phyloP scores from a whole-genome alignment of 768 basidiomycete species.

The Candolleomyces efflorescens region DNA sequence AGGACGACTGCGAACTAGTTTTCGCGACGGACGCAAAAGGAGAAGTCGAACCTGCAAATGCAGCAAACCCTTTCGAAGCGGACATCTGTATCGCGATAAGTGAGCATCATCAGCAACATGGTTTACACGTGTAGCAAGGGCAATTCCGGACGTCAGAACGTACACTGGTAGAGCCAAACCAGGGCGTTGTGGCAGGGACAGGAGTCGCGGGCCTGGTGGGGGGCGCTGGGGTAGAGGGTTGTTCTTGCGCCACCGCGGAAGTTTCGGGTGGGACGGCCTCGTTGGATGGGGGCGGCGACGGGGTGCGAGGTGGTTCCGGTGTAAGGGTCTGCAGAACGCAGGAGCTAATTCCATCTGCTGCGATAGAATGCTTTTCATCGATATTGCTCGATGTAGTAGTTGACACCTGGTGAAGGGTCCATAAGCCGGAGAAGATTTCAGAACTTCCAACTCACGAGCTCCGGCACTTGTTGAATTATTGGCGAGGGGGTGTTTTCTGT shows the following conservation, averaged over 20 bases:
- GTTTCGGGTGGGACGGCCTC: background rate
- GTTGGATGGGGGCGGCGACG: conserved; percentile 13
- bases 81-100: background rate
- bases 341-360: background rate
- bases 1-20: background rate
- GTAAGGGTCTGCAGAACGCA: conserved; percentile 4
- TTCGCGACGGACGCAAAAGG: conserved; percentile 24
- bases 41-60: conserved; percentile 29
- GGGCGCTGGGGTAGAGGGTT: background rate
- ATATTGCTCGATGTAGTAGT: no score
- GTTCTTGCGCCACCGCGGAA: background rate
- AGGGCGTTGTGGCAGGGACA: background rate
- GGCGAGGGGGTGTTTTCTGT: no score
- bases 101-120: background rate
- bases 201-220: background rate
- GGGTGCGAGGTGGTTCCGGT: conserved; percentile 20
- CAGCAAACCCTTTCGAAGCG: conserved; percentile 23
- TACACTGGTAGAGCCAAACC: background rate
- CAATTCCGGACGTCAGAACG: background rate
- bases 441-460: background rate
- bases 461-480: no score
- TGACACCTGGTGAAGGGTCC: no score
- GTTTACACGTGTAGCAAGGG: background rate
- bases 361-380: no score
- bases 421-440: background rate